Evolutionary conservation across 768 basidiomycete species (phyloP).

Genomic region (Rhodotorula diobovata): DNA sequence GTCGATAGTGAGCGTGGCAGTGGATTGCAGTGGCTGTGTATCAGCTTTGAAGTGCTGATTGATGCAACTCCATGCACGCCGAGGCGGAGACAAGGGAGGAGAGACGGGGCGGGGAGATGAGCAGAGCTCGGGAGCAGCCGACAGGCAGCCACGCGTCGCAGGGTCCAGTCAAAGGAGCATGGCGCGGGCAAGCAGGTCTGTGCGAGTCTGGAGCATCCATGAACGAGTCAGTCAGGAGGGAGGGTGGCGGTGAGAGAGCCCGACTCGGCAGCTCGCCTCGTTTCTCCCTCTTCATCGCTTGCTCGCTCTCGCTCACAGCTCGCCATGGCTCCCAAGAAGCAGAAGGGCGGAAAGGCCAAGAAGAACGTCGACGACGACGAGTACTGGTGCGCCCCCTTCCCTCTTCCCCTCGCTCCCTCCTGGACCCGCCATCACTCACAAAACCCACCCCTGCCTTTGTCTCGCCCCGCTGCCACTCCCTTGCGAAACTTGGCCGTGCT

Average conservation of each 20-base stretch:
- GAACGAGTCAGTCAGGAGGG: neutral
- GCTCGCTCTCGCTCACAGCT: neutral
- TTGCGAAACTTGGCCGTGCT: neutral
- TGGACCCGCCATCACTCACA: neutral
- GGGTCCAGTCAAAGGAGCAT: no score
- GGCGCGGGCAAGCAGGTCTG: neutral
- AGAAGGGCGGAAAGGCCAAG: conserved; percentile 54
- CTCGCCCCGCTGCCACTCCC: neutral
- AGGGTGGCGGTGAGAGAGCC: no score
- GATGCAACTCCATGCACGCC: no score
- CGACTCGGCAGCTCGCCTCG: neutral
- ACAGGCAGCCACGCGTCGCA: no score
- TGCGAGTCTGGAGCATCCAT: no score
- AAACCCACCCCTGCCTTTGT: neutral
- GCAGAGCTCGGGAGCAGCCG: no score
- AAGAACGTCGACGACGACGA: conserved; percentile 74
- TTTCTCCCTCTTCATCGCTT: no score
- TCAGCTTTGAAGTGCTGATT: no score
- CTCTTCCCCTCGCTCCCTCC: neutral
- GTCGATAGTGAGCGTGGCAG: no score
- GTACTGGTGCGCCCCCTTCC: conserved; percentile 59
- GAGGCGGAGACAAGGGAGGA: no score
- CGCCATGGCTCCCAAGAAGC: conserved; percentile 63
- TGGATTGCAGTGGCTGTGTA: no score
- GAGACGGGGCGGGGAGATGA: no score